Percentiles rank a stretch among this genome's conserved stretches.
Evolutionary conservation across 345 rosid species (phyloP).

Genomic region (Moricandia arvensis): DNA sequence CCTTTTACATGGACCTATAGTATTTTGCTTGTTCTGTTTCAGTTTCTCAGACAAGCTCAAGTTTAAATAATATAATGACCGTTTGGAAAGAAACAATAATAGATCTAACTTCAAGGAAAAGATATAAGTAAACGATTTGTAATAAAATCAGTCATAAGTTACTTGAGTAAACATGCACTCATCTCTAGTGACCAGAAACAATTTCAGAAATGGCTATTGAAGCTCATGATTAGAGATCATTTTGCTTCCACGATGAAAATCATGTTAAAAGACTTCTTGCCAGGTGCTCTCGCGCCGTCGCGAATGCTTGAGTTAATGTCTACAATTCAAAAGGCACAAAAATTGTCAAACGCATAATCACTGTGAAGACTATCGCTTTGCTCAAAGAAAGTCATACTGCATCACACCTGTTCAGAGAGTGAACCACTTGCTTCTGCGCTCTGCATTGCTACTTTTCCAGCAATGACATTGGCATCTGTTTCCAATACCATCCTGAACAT

Average conservation of each 20-base stretch:
- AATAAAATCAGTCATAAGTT: not conserved
- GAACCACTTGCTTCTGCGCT: slow-evolving; percentile 70
- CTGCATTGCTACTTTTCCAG: slow-evolving; percentile 80
- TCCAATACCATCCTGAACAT: slow-evolving; percentile 61
- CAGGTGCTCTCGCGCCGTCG: slow-evolving; percentile 37
- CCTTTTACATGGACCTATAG: too few relatives aligned
- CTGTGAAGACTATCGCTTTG: not conserved
- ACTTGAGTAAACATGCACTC: not conserved
- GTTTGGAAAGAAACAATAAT: not conserved
- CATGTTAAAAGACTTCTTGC: slow-evolving; percentile 38
- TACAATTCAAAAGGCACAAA: slow-evolving; percentile 1
- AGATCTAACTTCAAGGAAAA: not conserved
- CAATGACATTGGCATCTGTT: slow-evolving; percentile 71
- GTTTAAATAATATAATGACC: too few relatives aligned
- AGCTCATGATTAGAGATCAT: slow-evolving; percentile 1
- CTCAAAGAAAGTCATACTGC: not conserved
- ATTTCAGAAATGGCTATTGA: slow-evolving; percentile 11
- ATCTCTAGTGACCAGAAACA: slow-evolving; percentile 11
- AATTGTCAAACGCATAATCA: not conserved
- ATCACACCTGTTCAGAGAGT: slow-evolving; percentile 80
- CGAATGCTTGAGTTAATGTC: slow-evolving; percentile 39
- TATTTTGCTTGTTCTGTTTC: too few relatives aligned
- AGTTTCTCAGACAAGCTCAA: too few relatives aligned
- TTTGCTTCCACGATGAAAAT: slow-evolving; percentile 5
- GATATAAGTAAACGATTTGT: not conserved